Percentiles rank a stretch among this genome's conserved stretches.
Conservation (phyloP, 2,329 filamentous ascomycete genomes). For the Monosporascus sp. region DNA sequence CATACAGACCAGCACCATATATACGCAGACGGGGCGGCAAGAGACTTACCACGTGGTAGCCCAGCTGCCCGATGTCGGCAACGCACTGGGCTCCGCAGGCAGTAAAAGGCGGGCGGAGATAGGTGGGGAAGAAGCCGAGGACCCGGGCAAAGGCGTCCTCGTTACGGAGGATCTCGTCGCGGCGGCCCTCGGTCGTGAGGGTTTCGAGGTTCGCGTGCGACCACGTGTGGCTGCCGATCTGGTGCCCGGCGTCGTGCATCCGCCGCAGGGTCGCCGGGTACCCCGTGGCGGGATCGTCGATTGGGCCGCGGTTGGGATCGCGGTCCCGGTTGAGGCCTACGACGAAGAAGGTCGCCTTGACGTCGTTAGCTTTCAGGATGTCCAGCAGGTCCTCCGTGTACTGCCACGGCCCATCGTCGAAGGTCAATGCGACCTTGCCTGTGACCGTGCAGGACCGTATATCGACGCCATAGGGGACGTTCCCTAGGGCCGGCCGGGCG, state of each 20-base stretch:
- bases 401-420: slow-evolving; percentile 31
- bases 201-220: slow-evolving; percentile 37
- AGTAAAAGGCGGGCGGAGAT: slow-evolving; percentile 38
- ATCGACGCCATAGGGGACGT: slow-evolving; percentile 27
- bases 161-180: slow-evolving; percentile 37
- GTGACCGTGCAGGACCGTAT: slow-evolving; percentile 24
- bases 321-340: slow-evolving; percentile 15
- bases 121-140: slow-evolving; percentile 41
- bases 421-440: slow-evolving; percentile 31
- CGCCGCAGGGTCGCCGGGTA: slow-evolving; percentile 36
- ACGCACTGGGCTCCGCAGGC: slow-evolving; percentile 18
- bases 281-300: slow-evolving; percentile 16
- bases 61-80: slow-evolving; percentile 20
- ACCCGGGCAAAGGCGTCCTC: slow-evolving; percentile 40
- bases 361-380: slow-evolving; percentile 16
- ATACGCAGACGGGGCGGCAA: slow-evolving; percentile 4
- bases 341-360: slow-evolving; percentile 28
- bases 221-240: slow-evolving; percentile 44
- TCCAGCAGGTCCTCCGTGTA: slow-evolving; percentile 31
- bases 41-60: slow-evolving; percentile 27
- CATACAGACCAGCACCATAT: no score
- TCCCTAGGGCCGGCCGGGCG: slow-evolving; percentile 20
- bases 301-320: background rate
- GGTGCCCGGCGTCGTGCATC: slow-evolving; percentile 41
- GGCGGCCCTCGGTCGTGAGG: slow-evolving; percentile 28